These are phyloP conservation scores for Aureobasidium leucospermi DNA, from an alignment of 2,329 filamentous ascomycete genomes.

Conservation along the genomic window DNA sequence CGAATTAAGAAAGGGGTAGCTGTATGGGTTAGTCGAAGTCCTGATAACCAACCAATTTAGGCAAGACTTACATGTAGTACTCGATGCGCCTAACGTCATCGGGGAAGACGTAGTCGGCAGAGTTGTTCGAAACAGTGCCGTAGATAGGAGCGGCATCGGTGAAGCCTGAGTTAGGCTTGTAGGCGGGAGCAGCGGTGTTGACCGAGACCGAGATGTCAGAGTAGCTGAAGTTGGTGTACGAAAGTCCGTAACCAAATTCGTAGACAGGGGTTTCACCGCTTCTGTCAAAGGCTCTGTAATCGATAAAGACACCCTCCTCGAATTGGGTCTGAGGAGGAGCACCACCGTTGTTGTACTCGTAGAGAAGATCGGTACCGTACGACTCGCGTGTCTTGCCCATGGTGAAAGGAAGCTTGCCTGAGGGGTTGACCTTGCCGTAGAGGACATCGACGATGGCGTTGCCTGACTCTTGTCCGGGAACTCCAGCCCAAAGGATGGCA, in stretches of 20 bases:
- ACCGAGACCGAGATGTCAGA: constrained; percentile 54
- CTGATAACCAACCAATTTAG: neutral
- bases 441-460: constrained; percentile 75
- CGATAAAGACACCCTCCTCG: constrained; percentile 71
- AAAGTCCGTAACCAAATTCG: constrained; percentile 75
- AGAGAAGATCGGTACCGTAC: constrained; percentile 63
- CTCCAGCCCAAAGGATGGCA: constrained; percentile 73
- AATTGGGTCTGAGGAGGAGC: constrained; percentile 66
- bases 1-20: constrained; percentile 64
- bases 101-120: constrained; percentile 63
- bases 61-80: constrained; percentile 42
- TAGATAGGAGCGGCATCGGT: constrained; percentile 58
- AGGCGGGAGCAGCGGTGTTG: constrained; percentile 39
- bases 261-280: constrained; percentile 60
- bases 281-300: constrained; percentile 60
- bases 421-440: constrained; percentile 71
- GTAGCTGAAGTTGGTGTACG: constrained; percentile 73
- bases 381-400: constrained; percentile 61
- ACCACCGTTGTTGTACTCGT: constrained; percentile 60
- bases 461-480: constrained; percentile 78
- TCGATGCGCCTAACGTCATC: constrained; percentile 45
- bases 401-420: constrained; percentile 71
- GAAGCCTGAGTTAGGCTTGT: constrained; percentile 54
- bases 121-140: constrained; percentile 55
- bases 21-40: neutral